Evolutionary conservation across 768 basidiomycete genomes (phyloP), one percentile per base, ranked within the genome.

Genomic region (Amanita fuliginea): DNA sequence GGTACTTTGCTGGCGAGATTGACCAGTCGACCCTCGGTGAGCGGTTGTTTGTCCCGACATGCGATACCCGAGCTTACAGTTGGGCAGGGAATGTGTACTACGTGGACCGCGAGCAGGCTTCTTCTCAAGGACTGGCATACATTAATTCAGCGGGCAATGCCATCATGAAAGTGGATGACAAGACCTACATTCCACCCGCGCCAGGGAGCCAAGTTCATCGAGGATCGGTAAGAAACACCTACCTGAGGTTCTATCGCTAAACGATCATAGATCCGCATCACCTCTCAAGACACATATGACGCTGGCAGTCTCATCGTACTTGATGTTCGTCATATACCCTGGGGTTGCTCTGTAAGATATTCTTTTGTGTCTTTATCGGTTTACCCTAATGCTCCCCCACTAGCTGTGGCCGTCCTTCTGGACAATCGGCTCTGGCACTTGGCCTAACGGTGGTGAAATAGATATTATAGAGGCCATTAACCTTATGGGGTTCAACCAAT

Each of bases 401-500:
- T 24, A 72, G 71, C 71, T 74, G 1, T 75, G 72, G 73, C 73
- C 72, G 2, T 60, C 72, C 5, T 73, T 75, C 50, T 76, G 74
- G 74, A 75, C 73, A n/a, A 61, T 63, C 39, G 65, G 69, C 22
- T 59, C 64, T 3, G 44, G 21, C 16, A 59, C 60, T 21, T 77
- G 74, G 75, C 75, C 75, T 6, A 48, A 59, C 6, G 65, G 62
- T 7, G 75, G 75, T 33, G 74, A 77, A 59, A 76, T 77, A 35
- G 75, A 76, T 56, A 85, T 88, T 30, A 78, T 93, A 48, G 92
- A 94, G 62, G 85, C 78, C 8, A 86, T 93, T 54, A 93, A 94
- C 64, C 57, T 75, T 46, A 77, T 81, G 64, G 64, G 70, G 54
- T 30, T 10, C 10, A 89, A 89, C 56, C 86, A 88, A 59, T 78